Conservation (phyloP, 2,329 filamentous ascomycete species). For the Fonsecaea monophora region DNA sequence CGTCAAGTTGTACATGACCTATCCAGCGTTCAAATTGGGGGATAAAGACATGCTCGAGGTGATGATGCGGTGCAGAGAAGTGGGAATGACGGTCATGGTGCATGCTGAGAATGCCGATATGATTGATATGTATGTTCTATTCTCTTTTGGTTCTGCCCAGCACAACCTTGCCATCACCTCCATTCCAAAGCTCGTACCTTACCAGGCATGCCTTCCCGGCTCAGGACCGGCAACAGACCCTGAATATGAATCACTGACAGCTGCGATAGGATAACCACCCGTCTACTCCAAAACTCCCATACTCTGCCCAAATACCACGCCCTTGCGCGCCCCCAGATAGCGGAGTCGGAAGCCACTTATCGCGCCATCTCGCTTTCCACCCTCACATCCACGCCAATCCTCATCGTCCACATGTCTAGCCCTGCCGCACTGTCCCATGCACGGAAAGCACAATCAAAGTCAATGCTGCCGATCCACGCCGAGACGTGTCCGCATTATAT, state of each 20-base stretch:
- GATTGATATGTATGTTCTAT: conserved; percentile 44
- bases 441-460: conserved; percentile 56
- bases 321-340: conserved; percentile 49
- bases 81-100: conserved; percentile 57
- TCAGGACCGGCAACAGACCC: too few species aligned
- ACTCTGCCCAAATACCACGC: conserved; percentile 51
- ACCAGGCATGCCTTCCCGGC: too few species aligned
- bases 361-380: conserved; percentile 59
- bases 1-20: conserved; percentile 59
- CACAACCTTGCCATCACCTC: too few species aligned
- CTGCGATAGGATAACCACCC: conserved; percentile 39
- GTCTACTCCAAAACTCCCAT: conserved; percentile 28
- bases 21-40: conserved; percentile 50
- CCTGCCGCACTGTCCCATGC: conserved; percentile 57
- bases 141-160: background rate
- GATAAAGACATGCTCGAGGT: conserved; percentile 54
- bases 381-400: conserved; percentile 58
- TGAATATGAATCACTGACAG: conserved; percentile 35
- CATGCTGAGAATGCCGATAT: conserved; percentile 57
- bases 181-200: too few species aligned
- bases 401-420: conserved; percentile 62
- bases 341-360: conserved; percentile 56
- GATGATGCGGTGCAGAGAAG: conserved; percentile 48
- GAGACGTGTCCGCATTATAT: conserved; percentile 67
- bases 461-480: conserved; percentile 60